Conservation (phyloP, 192 early-diverging fungal genomes). For the Backusella psychrophila region DNA sequence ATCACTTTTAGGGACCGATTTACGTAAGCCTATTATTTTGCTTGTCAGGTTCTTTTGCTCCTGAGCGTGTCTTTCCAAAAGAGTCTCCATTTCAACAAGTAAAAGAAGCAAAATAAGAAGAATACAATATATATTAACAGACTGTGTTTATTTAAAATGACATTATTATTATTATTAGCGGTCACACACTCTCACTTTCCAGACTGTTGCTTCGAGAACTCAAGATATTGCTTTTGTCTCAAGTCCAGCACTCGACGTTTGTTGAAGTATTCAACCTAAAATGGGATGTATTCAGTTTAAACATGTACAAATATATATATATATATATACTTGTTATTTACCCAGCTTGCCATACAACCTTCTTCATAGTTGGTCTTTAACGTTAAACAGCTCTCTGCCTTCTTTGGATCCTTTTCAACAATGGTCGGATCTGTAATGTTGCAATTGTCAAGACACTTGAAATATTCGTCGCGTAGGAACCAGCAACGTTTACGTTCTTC, state of each 20-base stretch:
- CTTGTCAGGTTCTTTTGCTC: constrained; percentile 75
- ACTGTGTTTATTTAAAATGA: not conserved
- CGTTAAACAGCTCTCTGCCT: constrained; percentile 44
- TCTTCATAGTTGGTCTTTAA: constrained; percentile 55
- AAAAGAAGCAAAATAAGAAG: not conserved
- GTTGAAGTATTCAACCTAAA: constrained; percentile 56
- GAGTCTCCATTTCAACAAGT: constrained; percentile 51
- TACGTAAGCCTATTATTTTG: constrained; percentile 72
- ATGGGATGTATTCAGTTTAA: too few relatives aligned
- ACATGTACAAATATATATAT: too few relatives aligned
- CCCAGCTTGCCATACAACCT: constrained; percentile 73
- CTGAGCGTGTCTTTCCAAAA: constrained; percentile 69
- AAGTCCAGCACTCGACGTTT: constrained; percentile 51
- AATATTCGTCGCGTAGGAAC: constrained; percentile 75
- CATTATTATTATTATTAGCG: not conserved
- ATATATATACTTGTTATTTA: constrained; percentile 23
- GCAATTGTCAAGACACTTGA: constrained; percentile 68
- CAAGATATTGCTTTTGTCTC: constrained; percentile 47
- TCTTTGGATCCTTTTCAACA: constrained; percentile 37
- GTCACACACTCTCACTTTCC: constrained; percentile 14
- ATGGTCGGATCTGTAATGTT: constrained; percentile 58
- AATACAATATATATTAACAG: not conserved
- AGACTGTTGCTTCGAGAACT: constrained; percentile 36
- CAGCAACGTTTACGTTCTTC: constrained; percentile 72
- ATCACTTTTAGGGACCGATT: constrained; percentile 72